phyloP scores from a whole-genome alignment of 2,329 filamentous ascomycete genomes.

The Tothia fuscella region DNA sequence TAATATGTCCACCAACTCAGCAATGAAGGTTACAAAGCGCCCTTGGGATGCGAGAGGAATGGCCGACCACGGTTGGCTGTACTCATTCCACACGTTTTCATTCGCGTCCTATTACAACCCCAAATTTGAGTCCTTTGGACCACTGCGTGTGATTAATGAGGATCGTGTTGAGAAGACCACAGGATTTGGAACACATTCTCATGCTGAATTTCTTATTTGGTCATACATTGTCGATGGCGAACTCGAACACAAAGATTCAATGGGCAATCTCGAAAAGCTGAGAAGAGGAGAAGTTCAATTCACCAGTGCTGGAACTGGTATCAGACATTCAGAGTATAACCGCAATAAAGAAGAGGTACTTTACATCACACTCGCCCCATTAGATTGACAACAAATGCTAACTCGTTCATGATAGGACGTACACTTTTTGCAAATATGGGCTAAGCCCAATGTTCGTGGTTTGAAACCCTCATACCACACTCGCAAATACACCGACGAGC shows the following conservation, averaged over 20 bases:
- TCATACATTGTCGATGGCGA: conserved; percentile 76
- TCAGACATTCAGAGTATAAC: conserved; percentile 75
- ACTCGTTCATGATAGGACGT: conserved; percentile 40
- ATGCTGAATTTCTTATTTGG: conserved; percentile 84
- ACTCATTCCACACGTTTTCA: conserved; percentile 76
- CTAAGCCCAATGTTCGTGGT: conserved; percentile 61
- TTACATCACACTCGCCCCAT: neutral
- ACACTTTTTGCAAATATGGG: conserved; percentile 87
- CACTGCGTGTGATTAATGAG: conserved; percentile 77
- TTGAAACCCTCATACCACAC: conserved; percentile 69
- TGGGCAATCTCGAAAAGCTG: conserved; percentile 61
- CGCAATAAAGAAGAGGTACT: conserved; percentile 48
- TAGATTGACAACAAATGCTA: neutral
- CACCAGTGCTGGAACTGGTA: conserved; percentile 70
- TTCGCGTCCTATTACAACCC: conserved; percentile 65
- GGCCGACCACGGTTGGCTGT: conserved; percentile 75
- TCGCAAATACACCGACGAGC: conserved; percentile 56
- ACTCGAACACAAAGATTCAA: conserved; percentile 76
- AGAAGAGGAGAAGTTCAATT: conserved; percentile 77
- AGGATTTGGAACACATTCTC: conserved; percentile 76
- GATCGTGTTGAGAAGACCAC: conserved; percentile 63
- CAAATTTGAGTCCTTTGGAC: conserved; percentile 55
- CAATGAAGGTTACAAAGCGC: conserved; percentile 57
- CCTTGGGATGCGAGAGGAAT: conserved; percentile 62
- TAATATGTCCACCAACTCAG: conserved; percentile 12